A percentile compares a stretch with the other conserved stretches of the same genome.
phyloP scores from a whole-genome alignment of 2,329 filamentous ascomycete species.

The Hypoxylon sp. region DNA sequence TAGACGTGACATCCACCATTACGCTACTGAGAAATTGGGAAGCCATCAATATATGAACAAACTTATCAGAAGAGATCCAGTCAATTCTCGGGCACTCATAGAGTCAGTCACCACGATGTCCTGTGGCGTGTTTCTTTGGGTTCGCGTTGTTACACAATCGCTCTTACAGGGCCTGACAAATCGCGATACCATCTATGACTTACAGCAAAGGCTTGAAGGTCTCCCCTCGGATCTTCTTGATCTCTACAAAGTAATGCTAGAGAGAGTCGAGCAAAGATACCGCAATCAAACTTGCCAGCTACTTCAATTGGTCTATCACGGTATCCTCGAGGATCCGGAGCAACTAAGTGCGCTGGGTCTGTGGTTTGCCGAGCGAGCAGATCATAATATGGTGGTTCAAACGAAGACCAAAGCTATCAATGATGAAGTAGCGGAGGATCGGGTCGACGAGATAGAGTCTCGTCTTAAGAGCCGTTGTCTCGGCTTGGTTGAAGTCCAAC shows the following conservation, averaged over 20 bases:
- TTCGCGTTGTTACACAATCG: slow-evolving; percentile 41
- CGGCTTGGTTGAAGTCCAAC: slow-evolving; percentile 38
- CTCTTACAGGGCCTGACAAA: slow-evolving; percentile 43
- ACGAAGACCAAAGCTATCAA: slow-evolving; percentile 22
- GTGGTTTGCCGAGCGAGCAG: slow-evolving; percentile 43
- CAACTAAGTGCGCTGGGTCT: slow-evolving; percentile 37
- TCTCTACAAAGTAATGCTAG: slow-evolving; percentile 41
- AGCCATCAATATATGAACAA: slow-evolving; percentile 36
- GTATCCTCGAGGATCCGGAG: neutral
- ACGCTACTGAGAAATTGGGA: slow-evolving; percentile 34
- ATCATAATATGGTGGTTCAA: slow-evolving; percentile 22
- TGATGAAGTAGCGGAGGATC: slow-evolving; percentile 30
- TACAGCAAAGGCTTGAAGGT: slow-evolving; percentile 36
- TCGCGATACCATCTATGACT: slow-evolving; percentile 39
- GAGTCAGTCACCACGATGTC: slow-evolving; percentile 37
- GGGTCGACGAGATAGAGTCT: slow-evolving; percentile 35
- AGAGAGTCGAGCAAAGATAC: slow-evolving; percentile 29
- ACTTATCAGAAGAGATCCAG: slow-evolving; percentile 21
- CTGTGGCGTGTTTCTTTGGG: slow-evolving; percentile 47
- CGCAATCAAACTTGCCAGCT: slow-evolving; percentile 31
- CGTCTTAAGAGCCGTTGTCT: slow-evolving; percentile 43
- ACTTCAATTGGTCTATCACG: slow-evolving; percentile 28
- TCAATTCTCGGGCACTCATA: slow-evolving; percentile 14
- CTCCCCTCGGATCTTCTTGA: slow-evolving; percentile 44
- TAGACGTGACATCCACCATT: slow-evolving; percentile 39